phyloP scores from a whole-genome alignment of 192 early-diverging fungal species.

The Dissophora globulifera region DNA sequence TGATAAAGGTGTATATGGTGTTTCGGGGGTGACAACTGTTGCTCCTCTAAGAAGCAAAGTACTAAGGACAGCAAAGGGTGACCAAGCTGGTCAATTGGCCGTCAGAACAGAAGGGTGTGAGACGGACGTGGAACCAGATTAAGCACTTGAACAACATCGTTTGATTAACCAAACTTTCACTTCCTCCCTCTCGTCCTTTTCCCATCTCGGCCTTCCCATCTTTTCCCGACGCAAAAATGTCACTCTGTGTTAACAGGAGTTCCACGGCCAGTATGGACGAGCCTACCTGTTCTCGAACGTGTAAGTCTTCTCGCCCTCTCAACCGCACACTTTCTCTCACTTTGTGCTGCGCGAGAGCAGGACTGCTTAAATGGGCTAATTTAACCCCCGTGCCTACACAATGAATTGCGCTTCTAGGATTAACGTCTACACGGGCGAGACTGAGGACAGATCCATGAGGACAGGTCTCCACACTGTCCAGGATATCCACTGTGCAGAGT shows the following conservation, averaged over 20 bases:
- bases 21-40: too few relatives aligned
- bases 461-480: slow-evolving; percentile 80
- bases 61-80: too few relatives aligned
- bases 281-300: slow-evolving; percentile 76
- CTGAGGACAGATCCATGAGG: slow-evolving; percentile 70
- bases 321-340: too few relatives aligned
- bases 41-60: too few relatives aligned
- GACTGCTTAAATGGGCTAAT: slow-evolving; percentile 10
- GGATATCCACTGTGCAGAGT: slow-evolving; percentile 72
- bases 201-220: too few relatives aligned
- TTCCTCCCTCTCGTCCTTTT: too few relatives aligned
- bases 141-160: too few relatives aligned
- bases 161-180: too few relatives aligned
- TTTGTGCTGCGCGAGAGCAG: not conserved
- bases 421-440: slow-evolving; percentile 66
- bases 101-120: too few relatives aligned
- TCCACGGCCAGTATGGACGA: slow-evolving; percentile 69
- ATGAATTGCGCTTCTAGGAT: slow-evolving; percentile 40
- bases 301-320: too few relatives aligned
- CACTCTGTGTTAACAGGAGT: slow-evolving; percentile 57
- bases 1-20: not conserved
- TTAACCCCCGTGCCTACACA: not conserved
- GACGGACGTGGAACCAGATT: too few relatives aligned
- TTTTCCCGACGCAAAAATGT: not conserved
- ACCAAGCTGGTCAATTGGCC: too few relatives aligned